Conservation (phyloP, 1,284 basidiomycete species). For the Fomes fomentarius region DNA sequence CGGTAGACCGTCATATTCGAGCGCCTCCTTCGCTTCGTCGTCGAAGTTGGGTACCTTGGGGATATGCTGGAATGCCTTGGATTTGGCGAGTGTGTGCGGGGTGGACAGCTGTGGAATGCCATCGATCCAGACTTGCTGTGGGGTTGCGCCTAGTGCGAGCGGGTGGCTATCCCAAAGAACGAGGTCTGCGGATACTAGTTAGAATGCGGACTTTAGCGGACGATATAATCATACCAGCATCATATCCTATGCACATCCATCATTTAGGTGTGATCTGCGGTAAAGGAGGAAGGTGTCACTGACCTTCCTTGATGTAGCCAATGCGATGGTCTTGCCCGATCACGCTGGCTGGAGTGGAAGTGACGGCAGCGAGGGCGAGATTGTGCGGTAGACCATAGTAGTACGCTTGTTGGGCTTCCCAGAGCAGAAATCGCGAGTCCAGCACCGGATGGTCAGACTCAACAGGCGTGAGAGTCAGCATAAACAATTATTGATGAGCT, state of each 20-base stretch:
- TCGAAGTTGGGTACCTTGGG: constrained; percentile 66
- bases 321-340: constrained; percentile 84
- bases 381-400: constrained; percentile 69
- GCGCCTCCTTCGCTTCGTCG: constrained; percentile 51
- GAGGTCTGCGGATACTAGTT: constrained; percentile 40
- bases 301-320: constrained; percentile 71
- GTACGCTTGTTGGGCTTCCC: constrained; percentile 88
- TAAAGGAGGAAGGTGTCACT: constrained; percentile 27
- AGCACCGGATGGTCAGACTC: constrained; percentile 77
- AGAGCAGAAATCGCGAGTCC: constrained; percentile 79
- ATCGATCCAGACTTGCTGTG: constrained; percentile 75
- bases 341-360: constrained; percentile 73
- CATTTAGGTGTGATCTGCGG: not conserved
- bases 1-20: constrained; percentile 68
- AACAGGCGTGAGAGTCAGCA: not conserved
- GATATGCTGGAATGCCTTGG: constrained; percentile 45
- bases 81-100: constrained; percentile 49
- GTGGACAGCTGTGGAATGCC: constrained; percentile 63
- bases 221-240: constrained; percentile 39
- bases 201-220: not conserved
- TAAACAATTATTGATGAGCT: not conserved
- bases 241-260: constrained; percentile 40
- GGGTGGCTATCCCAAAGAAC: constrained; percentile 82
- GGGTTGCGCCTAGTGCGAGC: constrained; percentile 70
- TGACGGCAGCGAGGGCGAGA: constrained; percentile 74